These are phyloP conservation scores for Zalerion maritima DNA, from an alignment of 495 filamentous ascomycete species.

Conservation along the genomic window DNA sequence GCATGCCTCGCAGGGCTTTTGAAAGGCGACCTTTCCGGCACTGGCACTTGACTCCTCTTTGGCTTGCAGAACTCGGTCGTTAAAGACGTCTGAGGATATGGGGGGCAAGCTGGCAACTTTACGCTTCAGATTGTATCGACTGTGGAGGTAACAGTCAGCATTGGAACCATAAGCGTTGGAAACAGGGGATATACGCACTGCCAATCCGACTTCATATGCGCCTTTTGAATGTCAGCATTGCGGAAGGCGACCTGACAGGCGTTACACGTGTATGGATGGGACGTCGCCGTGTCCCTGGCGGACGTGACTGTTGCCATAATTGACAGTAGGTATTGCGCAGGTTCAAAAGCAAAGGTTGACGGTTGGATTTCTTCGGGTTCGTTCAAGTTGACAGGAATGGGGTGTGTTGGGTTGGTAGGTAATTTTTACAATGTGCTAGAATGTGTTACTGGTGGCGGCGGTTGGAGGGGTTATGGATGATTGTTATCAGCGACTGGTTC, in stretches of 20 bases:
- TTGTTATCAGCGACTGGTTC: too few species aligned
- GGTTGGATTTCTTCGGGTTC: not conserved
- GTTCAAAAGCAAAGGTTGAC: constrained; percentile 1
- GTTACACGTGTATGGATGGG: constrained; percentile 93
- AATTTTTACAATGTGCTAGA: too few species aligned
- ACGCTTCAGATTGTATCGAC: constrained; percentile 94
- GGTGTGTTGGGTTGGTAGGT: too few species aligned
- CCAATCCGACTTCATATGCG: constrained; percentile 96
- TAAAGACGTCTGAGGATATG: constrained; percentile 82
- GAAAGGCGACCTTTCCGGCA: constrained; percentile 78
- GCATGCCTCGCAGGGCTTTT: constrained; percentile 68
- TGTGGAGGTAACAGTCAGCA: constrained; percentile 18
- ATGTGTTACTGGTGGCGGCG: too few species aligned
- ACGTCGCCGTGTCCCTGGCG: constrained; percentile 24
- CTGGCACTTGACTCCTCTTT: constrained; percentile 71
- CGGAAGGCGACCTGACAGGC: constrained; percentile 94
- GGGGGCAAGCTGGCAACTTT: constrained; percentile 85
- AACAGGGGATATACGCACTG: constrained; percentile 51
- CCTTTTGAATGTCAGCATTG: constrained; percentile 79
- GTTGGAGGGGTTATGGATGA: too few species aligned
- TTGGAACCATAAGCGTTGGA: constrained; percentile 3
- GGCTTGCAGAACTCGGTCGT: constrained; percentile 90
- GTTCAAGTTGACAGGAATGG: too few species aligned
- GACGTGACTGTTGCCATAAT: constrained; percentile 40
- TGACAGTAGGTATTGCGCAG: constrained; percentile 1